phyloP scores from a whole-genome alignment of 306 rosid species.

The Delonix regia region DNA sequence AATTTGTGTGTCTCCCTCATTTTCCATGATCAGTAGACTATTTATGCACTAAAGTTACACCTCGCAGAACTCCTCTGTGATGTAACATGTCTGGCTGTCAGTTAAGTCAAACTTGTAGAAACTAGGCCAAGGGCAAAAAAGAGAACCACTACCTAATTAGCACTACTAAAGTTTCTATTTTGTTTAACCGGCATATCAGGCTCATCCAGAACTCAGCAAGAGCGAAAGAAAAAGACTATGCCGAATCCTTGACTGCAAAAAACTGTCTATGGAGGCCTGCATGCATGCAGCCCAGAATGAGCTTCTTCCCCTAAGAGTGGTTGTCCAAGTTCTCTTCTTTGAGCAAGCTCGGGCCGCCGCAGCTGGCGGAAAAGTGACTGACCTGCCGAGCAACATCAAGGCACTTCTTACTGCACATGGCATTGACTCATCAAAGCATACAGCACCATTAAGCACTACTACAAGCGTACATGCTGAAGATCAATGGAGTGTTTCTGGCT shows the following conservation, averaged over 20 bases:
- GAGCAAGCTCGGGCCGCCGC: conserved; percentile 90
- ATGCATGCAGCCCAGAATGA: conserved; percentile 99
- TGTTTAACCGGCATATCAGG: conserved; percentile 53
- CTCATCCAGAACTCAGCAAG: conserved; percentile 92
- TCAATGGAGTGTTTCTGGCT: conserved; percentile 86
- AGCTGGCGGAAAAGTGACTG: conserved; percentile 75
- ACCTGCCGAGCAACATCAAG: conserved; percentile 79
- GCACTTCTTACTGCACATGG: conserved; percentile 79
- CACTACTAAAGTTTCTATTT: conserved; percentile 28
- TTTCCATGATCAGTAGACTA: conserved; percentile 31
- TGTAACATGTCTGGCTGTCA: conserved; percentile 44
- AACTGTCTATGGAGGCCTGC: conserved; percentile 93
- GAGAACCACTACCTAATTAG: background rate
- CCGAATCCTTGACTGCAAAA: conserved; percentile 88
- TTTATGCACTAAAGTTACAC: conserved; percentile 34
- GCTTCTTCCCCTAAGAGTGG: conserved; percentile 88
- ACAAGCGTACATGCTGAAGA: conserved; percentile 74
- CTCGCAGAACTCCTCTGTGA: conserved; percentile 25
- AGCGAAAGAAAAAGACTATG: conserved; percentile 93
- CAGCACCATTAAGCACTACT: conserved; percentile 65
- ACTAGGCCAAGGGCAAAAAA: conserved; percentile 29
- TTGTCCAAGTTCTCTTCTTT: conserved; percentile 97
- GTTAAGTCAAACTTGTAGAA: conserved; percentile 32
- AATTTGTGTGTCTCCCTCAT: conserved; percentile 35
- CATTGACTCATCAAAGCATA: conserved; percentile 77